Conservation (phyloP, 208 protist genomes). For the Wallacemonas sp. region DNA sequence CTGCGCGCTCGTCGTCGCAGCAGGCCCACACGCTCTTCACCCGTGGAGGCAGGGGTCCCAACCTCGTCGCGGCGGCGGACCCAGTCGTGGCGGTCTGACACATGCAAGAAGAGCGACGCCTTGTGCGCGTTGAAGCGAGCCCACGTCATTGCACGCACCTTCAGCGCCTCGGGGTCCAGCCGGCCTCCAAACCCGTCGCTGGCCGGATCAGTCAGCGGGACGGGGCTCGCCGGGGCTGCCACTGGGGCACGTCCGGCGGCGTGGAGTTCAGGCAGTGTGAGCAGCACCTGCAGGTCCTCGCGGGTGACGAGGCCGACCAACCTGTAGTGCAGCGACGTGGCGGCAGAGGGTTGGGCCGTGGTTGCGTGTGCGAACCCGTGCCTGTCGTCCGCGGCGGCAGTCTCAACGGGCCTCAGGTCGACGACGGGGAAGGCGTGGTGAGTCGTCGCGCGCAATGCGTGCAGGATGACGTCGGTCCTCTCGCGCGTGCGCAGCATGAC, state of each 20-base stretch:
- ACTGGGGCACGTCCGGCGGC: too few relatives aligned
- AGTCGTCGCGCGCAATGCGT: conserved; percentile 54
- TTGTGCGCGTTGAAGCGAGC: conserved; percentile 74
- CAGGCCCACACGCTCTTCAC: not conserved
- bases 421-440: conserved; percentile 94
- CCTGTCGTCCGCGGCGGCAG: not conserved
- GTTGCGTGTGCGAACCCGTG: not conserved
- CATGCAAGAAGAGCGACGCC: conserved; percentile 56
- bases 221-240: not conserved
- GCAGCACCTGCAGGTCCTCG: conserved; percentile 80
- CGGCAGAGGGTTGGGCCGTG: not conserved
- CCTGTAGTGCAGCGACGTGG: conserved; percentile 33
- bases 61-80: conserved; percentile 26
- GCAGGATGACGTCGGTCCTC: conserved; percentile 69
- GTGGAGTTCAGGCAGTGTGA: conserved; percentile 58
- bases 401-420: conserved; percentile 15
- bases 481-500: conserved; percentile 65
- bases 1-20: not conserved
- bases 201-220: conserved; percentile 21
- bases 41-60: not conserved
- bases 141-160: conserved; percentile 72
- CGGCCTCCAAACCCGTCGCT: conserved; percentile 48
- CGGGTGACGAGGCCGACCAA: conserved; percentile 89
- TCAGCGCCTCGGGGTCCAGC: conserved; percentile 37
- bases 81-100: conserved; percentile 38